Evolutionary conservation across 106 monocot species (phyloP).

Genomic region (Dendrobium huoshanense): DNA sequence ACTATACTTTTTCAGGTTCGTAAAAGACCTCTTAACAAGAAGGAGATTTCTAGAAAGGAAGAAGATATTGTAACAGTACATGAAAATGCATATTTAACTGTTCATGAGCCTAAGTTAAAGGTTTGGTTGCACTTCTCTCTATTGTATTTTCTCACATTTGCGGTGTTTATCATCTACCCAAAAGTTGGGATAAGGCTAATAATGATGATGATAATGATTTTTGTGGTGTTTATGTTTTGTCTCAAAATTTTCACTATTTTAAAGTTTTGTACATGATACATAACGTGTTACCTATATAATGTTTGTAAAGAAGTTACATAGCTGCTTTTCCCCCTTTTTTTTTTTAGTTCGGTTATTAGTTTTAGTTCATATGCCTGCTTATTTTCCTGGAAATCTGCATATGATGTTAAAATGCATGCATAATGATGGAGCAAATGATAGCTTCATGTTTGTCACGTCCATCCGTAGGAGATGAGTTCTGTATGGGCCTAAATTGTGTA

Average conservation of each 20-base stretch:
- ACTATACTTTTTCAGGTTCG: conserved; percentile 51
- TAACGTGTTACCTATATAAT: neutral
- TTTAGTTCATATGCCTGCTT: neutral
- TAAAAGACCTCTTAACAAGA: conserved; percentile 86
- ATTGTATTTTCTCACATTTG: neutral
- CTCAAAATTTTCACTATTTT: neutral
- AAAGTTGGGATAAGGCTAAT: neutral
- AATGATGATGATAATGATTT: neutral
- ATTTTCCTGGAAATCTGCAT: neutral
- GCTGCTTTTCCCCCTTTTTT: neutral
- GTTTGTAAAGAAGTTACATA: neutral
- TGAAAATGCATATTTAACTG: conserved; percentile 48
- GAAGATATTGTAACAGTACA: conserved; percentile 75
- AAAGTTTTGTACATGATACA: neutral
- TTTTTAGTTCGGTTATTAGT: neutral
- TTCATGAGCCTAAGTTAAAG: conserved; percentile 87
- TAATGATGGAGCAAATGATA: neutral
- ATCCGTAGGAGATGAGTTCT: neutral
- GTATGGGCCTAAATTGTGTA: neutral
- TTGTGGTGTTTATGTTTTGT: neutral
- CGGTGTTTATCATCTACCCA: neutral
- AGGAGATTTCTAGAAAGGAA: conserved; percentile 84
- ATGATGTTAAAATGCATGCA: neutral
- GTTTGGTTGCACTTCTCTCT: conserved; percentile 20
- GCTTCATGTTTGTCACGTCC: neutral